Evolutionary conservation across 176 grass and related monocot species (phyloP), one percentile per base, ranked within the genome.

Genomic region (Carex myosuroides): DNA sequence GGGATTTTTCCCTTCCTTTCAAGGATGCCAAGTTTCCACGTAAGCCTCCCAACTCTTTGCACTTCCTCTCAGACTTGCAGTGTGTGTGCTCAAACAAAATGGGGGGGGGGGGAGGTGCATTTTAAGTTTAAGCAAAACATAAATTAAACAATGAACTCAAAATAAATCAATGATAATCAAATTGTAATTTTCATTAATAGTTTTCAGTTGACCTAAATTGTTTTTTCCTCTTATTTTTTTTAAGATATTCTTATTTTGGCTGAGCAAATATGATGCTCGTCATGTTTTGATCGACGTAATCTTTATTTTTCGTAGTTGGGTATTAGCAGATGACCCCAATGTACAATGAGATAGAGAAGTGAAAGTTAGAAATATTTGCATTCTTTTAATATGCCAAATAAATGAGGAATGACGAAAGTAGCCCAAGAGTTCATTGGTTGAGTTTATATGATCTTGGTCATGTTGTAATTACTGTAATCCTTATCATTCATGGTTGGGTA

Each of bases 1-100:
- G 29, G 21, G 63, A 80, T 79, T 89, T 70, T 44, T 64, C 39
- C 18, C 48, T 86, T 87, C 52, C 33, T 85, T 50, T 85, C 66
- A 93, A 87, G 62, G 89, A 92, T 88, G 85, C 83, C 55, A 46
- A 58, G 69, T 84, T 88, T 90, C 60, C 33, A 65, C 84, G 94
- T 97, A 97, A 76, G 83, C 13, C 50, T 52, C 72, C 13, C 72
- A 30, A 54, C 20, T 54, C 48, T 24, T 13, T 26, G 20, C 48
- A 50, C 26, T 72, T 72, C 44, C 48, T 53, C 18, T 53, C 48
- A 76, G 24, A 55, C 72, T 53, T 76, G 44, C 66, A 8, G 64
- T 6, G 3, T 32, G 29, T 6, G 8, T 8, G 8, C 60, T 22
- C 60, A 39, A 13, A 68, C 65, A 17, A 29, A 64, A 26, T 13